Evolutionary conservation across 441 rosid genomes (phyloP).

Genomic region (Lepidium campestre): DNA sequence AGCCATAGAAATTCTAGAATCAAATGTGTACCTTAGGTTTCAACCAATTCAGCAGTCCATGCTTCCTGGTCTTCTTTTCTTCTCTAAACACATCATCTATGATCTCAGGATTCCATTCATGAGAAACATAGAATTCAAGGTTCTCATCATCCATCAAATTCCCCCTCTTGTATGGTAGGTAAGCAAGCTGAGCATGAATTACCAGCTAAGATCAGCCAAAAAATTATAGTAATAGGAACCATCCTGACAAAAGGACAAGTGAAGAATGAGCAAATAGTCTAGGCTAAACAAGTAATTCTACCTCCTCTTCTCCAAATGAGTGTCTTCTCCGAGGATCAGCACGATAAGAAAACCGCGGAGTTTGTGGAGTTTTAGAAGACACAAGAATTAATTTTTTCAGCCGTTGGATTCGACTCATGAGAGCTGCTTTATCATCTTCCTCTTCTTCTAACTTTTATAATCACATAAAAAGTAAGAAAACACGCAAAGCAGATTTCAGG

Average conservation of each 20-base stretch:
- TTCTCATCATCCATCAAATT: conserved; percentile 92
- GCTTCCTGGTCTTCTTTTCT: conserved; percentile 82
- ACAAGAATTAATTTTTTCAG: conserved; percentile 93
- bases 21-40: conserved; percentile 90
- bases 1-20: no score
- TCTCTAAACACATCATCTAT: conserved; percentile 61
- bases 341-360: conserved; percentile 64
- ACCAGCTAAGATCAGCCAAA: no score
- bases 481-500: conserved; percentile 12
- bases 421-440: conserved; percentile 98
- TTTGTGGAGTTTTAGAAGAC: conserved; percentile 79
- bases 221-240: no score
- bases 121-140: conserved; percentile 68
- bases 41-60: conserved; percentile 92
- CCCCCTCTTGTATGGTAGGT: conserved; percentile 89
- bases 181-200: conserved; percentile 81
- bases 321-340: conserved; percentile 87
- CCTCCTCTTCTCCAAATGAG: conserved; percentile 99
- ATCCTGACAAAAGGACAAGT: background rate
- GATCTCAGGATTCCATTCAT: conserved; percentile 55
- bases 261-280: conserved; percentile 33
- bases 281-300: conserved; percentile 16
- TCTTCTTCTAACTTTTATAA: conserved; percentile 82
- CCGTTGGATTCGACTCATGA: conserved; percentile 89
- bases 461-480: no score